Percentiles rank a stretch among this genome's conserved stretches.
These are phyloP conservation scores for Suhomyces ambrosiae DNA, from an alignment of 1,139 yeast genomes.

Conservation along the genomic window DNA sequence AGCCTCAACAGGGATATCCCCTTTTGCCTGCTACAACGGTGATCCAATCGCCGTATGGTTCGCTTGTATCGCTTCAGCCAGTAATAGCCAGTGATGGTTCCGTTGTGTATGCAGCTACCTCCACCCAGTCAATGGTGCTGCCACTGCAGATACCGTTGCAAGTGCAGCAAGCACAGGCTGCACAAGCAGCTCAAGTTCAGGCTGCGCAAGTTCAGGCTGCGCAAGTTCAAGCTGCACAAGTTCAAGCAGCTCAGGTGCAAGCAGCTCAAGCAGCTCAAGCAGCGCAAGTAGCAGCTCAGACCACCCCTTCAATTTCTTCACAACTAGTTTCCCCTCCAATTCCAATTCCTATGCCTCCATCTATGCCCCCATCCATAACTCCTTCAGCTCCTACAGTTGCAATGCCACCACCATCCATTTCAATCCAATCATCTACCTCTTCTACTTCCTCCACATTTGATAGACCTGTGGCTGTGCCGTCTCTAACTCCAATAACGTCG, in stretches of 20 bases:
- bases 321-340: slow-evolving; percentile 10
- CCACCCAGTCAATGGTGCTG: slow-evolving; percentile 2
- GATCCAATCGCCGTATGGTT: slow-evolving; percentile 40
- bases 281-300: slow-evolving; percentile 1
- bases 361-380: neutral
- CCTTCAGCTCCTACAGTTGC: slow-evolving; percentile 1
- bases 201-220: slow-evolving; percentile 4
- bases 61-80: slow-evolving; percentile 39
- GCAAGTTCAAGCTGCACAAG: slow-evolving; percentile 13
- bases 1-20: slow-evolving; percentile 14
- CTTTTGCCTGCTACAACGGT: slow-evolving; percentile 20
- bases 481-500: slow-evolving; percentile 18
- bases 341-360: slow-evolving; percentile 2
- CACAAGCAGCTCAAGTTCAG: slow-evolving; percentile 10
- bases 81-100: slow-evolving; percentile 23
- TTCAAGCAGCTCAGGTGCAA: slow-evolving; percentile 13
- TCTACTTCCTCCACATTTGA: slow-evolving; percentile 8
- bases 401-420: slow-evolving; percentile 11
- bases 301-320: neutral
- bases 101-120: slow-evolving; percentile 19
- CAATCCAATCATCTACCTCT: slow-evolving; percentile 9
- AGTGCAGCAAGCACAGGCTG: slow-evolving; percentile 5
- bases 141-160: slow-evolving; percentile 5
- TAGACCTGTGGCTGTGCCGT: slow-evolving; percentile 12
- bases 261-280: slow-evolving; percentile 16